Percentiles rank a stretch among this genome's conserved stretches.
Evolutionary conservation across 176 grass and related monocot genomes (phyloP).

Genomic region (Poa pratensis): DNA sequence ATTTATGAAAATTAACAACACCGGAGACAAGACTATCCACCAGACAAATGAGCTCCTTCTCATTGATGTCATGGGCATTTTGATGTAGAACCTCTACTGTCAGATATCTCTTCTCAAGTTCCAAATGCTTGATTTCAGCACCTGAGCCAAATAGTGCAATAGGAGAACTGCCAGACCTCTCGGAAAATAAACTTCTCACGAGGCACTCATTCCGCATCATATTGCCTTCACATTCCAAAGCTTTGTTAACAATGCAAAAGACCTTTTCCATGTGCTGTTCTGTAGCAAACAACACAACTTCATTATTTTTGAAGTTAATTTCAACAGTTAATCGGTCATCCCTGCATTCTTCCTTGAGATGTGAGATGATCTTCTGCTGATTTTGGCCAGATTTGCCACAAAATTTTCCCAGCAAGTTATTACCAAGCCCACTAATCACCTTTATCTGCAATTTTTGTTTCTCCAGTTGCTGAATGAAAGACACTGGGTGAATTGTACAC

Average conservation of each 20-base stretch:
- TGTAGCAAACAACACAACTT: slow-evolving; percentile 71
- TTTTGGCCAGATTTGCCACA: slow-evolving; percentile 78
- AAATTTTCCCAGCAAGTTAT: slow-evolving; percentile 71
- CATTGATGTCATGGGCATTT: slow-evolving; percentile 62
- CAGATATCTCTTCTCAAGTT: slow-evolving; percentile 78
- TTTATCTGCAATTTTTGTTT: slow-evolving; percentile 69
- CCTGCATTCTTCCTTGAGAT: slow-evolving; percentile 54
- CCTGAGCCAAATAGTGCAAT: slow-evolving; percentile 82
- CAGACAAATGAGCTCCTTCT: slow-evolving; percentile 73
- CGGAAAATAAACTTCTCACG: slow-evolving; percentile 64
- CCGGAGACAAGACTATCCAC: slow-evolving; percentile 58
- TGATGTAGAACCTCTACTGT: slow-evolving; percentile 84
- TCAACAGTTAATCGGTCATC: slow-evolving; percentile 77
- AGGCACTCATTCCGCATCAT: slow-evolving; percentile 74
- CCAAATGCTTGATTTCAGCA: slow-evolving; percentile 96
- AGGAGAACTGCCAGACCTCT: slow-evolving; percentile 49
- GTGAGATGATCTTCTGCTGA: slow-evolving; percentile 62
- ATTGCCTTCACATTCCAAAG: slow-evolving; percentile 66
- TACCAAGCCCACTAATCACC: slow-evolving; percentile 64
- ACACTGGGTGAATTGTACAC: slow-evolving; percentile 43
- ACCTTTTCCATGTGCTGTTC: slow-evolving; percentile 63
- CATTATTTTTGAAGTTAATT: slow-evolving; percentile 64
- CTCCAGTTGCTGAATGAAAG: slow-evolving; percentile 64
- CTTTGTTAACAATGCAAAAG: slow-evolving; percentile 49
- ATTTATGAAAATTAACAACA: slow-evolving; percentile 65